Evolutionary conservation across 75 land plant species (phyloP).

Genomic region (Pinus taeda): DNA sequence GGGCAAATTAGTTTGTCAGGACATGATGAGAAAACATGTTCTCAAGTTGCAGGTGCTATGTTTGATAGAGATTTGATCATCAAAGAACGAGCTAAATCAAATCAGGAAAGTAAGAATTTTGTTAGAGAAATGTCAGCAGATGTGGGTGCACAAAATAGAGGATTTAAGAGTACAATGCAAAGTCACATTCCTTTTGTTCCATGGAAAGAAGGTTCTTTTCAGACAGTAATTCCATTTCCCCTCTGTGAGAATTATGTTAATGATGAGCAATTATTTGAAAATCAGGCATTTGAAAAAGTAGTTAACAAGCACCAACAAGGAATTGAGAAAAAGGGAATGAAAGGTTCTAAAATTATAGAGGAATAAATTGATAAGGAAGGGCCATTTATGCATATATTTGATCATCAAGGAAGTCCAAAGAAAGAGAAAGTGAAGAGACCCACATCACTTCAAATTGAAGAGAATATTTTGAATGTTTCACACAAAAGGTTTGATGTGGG

Average conservation of each 20-base stretch:
- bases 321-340: conserved; percentile 16
- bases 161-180: conserved; percentile 20
- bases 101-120: not conserved
- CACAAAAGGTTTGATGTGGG: conserved; percentile 27
- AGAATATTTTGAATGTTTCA: conserved; percentile 32
- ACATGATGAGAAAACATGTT: not conserved
- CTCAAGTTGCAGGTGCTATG: not conserved
- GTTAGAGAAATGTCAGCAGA: not conserved
- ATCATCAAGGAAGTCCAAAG: conserved; percentile 13
- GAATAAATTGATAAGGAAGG: conserved; percentile 32
- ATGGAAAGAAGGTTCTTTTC: conserved; percentile 38
- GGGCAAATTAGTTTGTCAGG: not conserved
- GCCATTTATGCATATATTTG: conserved; percentile 15
- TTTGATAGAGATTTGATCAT: not conserved
- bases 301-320: conserved; percentile 14
- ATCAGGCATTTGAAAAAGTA: not conserved
- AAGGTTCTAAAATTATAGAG: conserved; percentile 17
- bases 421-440: conserved; percentile 23
- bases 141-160: conserved; percentile 9
- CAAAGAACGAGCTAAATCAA: not conserved
- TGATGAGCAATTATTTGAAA: conserved; percentile 5
- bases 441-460: conserved; percentile 67
- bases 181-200: conserved; percentile 6
- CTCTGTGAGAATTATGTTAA: conserved; percentile 19
- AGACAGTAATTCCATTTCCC: conserved; percentile 46